These are phyloP conservation scores for Lablab purpureus DNA, from an alignment of 306 rosid species.

Conservation along the genomic window DNA sequence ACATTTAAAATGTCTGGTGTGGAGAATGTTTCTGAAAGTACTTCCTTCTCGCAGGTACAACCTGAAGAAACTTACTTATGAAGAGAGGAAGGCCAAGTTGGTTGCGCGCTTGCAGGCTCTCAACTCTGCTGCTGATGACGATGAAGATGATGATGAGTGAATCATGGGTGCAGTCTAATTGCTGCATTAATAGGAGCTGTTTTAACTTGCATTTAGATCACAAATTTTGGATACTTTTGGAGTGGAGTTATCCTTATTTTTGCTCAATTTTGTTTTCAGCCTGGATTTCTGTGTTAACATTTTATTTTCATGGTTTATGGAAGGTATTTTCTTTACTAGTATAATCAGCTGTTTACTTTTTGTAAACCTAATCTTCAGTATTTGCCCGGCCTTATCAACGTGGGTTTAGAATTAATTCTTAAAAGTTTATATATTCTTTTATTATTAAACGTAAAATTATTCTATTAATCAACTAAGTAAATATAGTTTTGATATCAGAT, in stretches of 20 bases:
- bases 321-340: not conserved
- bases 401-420: too few species aligned
- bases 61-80: conserved; percentile 77
- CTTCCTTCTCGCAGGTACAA: conserved; percentile 50
- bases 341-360: too few species aligned
- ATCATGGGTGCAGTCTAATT: not conserved
- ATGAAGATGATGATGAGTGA: conserved; percentile 61
- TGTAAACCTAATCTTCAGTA: not conserved
- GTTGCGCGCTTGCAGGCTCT: conserved; percentile 65
- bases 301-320: not conserved
- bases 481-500: too few species aligned
- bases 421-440: too few species aligned
- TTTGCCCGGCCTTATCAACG: too few species aligned
- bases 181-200: conserved; percentile 28
- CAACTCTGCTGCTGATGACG: conserved; percentile 63
- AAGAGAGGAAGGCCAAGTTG: conserved; percentile 69
- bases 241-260: not conserved
- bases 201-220: not conserved
- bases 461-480: too few species aligned
- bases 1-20: not conserved
- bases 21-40: not conserved
- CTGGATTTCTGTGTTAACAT: conserved; percentile 12
- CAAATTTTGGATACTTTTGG: conserved; percentile 39
- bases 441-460: too few species aligned
- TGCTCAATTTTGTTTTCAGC: conserved; percentile 25